phyloP scores from a whole-genome alignment of 169 alveolate genomes.

The Miamiensis avidus region DNA sequence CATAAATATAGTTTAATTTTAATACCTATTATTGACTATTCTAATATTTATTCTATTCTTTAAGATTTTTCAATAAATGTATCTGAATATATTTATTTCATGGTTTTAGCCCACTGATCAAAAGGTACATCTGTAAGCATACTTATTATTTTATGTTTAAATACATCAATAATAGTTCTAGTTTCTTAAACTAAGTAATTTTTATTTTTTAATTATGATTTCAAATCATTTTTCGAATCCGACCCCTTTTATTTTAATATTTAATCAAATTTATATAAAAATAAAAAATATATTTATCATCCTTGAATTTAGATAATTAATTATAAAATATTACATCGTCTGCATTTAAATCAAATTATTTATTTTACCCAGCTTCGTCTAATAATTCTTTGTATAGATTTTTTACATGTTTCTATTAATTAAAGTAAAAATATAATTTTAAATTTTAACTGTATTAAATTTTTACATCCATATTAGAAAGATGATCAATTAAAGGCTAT shows the following conservation, averaged over 20 bases:
- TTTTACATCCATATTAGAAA: conserved; percentile 37
- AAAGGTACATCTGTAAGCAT: neutral
- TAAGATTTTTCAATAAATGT: conserved; percentile 6
- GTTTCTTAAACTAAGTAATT: conserved; percentile 3
- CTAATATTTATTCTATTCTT: neutral
- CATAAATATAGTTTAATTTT: neutral
- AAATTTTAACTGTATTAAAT: no score
- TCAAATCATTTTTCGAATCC: neutral
- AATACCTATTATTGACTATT: neutral
- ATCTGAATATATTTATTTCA: conserved; percentile 17
- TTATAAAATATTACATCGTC: conserved; percentile 4
- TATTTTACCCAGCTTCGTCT: conserved; percentile 42
- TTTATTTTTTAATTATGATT: neutral
- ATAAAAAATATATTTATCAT: no score
- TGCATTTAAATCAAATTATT: conserved; percentile 24
- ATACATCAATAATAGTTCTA: conserved; percentile 15
- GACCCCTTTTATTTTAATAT: neutral
- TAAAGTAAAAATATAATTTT: no score
- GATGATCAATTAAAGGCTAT: conserved; percentile 37
- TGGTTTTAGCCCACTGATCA: conserved; percentile 16
- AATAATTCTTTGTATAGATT: conserved; percentile 40
- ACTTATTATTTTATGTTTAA: conserved; percentile 5
- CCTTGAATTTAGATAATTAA: neutral
- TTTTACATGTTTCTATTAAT: conserved; percentile 25
- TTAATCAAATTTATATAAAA: no score